These are phyloP conservation scores for Zasmidium angulare DNA, from an alignment of 2,329 filamentous ascomycete species.

Conservation along the genomic window DNA sequence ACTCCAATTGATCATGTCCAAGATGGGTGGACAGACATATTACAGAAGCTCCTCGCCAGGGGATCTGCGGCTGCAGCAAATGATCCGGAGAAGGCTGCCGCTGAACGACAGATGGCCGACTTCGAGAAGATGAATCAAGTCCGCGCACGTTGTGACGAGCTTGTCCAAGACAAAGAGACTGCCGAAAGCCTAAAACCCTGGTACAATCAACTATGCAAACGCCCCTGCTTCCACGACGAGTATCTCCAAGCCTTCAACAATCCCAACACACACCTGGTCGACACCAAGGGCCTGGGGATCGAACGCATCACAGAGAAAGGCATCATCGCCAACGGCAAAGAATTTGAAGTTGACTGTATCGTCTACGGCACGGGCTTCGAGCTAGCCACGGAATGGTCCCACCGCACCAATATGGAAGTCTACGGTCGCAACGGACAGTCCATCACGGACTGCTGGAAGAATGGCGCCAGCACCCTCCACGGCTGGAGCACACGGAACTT, in stretches of 20 bases:
- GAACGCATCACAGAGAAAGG: slow-evolving; percentile 47
- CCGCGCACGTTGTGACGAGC: slow-evolving; percentile 47
- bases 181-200: slow-evolving; percentile 57
- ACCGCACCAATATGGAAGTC: slow-evolving; percentile 24
- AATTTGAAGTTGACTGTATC: slow-evolving; percentile 51
- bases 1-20: slow-evolving; percentile 29
- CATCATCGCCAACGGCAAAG: slow-evolving; percentile 48
- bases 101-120: slow-evolving; percentile 22
- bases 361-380: slow-evolving; percentile 50
- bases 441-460: slow-evolving; percentile 46
- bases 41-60: slow-evolving; percentile 21
- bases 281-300: slow-evolving; percentile 57
- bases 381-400: slow-evolving; percentile 32
- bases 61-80: slow-evolving; percentile 1
- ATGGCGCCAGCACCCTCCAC: slow-evolving; percentile 53
- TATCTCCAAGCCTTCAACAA: slow-evolving; percentile 59
- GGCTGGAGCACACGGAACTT: slow-evolving; percentile 51
- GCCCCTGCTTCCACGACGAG: slow-evolving; percentile 61
- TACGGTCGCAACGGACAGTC: slow-evolving; percentile 46
- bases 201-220: slow-evolving; percentile 64
- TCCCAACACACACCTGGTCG: slow-evolving; percentile 58
- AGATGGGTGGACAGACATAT: slow-evolving; percentile 25
- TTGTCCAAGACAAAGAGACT: slow-evolving; percentile 53
- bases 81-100: slow-evolving; percentile 19
- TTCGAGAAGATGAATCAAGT: slow-evolving; percentile 39